Percentiles rank a stretch among this genome's conserved stretches.
Conservation (phyloP, 2,329 filamentous ascomycete genomes). For the Paecilomyces sp. region DNA sequence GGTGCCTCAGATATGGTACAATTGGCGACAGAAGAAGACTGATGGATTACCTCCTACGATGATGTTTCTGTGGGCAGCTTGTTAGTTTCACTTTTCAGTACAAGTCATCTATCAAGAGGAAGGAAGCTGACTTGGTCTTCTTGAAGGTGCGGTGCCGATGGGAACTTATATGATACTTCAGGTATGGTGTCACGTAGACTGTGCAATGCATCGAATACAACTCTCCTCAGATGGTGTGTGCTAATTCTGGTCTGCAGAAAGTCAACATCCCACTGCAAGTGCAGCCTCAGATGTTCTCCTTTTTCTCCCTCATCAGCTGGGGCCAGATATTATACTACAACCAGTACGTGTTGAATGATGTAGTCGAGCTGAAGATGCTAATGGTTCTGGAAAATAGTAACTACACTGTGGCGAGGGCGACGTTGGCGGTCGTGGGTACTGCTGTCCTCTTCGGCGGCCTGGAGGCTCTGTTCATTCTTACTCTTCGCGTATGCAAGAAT, state of each 20-base stretch:
- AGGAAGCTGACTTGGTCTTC: slow-evolving; percentile 10
- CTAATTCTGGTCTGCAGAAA: slow-evolving; percentile 29
- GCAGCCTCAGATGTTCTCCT: slow-evolving; percentile 48
- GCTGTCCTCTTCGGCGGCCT: slow-evolving; percentile 44
- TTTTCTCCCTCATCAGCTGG: slow-evolving; percentile 45
- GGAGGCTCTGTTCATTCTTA: slow-evolving; percentile 52
- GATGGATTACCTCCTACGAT: slow-evolving; percentile 54
- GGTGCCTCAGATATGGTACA: slow-evolving; percentile 51
- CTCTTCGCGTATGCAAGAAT: slow-evolving; percentile 39
- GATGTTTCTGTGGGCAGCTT: slow-evolving; percentile 59
- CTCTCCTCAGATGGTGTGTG: not conserved
- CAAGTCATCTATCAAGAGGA: not conserved
- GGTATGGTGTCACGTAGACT: slow-evolving; percentile 16
- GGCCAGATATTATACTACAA: slow-evolving; percentile 47
- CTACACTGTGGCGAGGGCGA: slow-evolving; percentile 42
- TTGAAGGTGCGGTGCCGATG: slow-evolving; percentile 39
- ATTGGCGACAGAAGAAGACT: slow-evolving; percentile 54
- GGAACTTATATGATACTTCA: slow-evolving; percentile 47
- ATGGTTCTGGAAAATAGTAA: slow-evolving; percentile 7
- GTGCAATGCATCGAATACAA: not conserved
- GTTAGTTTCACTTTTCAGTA: slow-evolving; percentile 20
- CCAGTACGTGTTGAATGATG: slow-evolving; percentile 27
- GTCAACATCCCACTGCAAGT: slow-evolving; percentile 50
- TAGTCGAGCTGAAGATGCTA: not conserved
- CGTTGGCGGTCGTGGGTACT: slow-evolving; percentile 32